phyloP scores from a whole-genome alignment of 2,329 filamentous ascomycete species.

The Ascochyta clinopodiicola region DNA sequence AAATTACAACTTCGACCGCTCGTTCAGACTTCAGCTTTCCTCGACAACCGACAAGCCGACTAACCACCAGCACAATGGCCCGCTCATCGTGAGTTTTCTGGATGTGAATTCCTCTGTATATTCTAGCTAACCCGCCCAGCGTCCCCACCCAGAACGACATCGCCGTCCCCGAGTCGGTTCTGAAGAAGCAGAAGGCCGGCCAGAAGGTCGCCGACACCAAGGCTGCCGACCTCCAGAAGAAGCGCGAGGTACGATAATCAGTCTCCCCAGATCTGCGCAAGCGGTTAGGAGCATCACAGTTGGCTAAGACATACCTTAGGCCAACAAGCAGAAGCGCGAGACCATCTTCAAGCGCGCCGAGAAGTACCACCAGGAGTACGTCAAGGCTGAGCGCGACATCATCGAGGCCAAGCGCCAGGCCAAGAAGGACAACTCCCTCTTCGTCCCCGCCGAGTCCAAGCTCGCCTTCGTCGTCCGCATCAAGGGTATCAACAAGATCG shows the following conservation, averaged over 20 bases:
- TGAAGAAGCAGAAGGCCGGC: conserved; percentile 99
- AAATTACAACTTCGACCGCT: not conserved
- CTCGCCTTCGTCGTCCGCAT: conserved; percentile 98
- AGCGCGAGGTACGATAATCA: conserved; percentile 87
- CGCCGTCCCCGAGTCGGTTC: conserved; percentile 97
- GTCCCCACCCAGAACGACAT: conserved; percentile 95
- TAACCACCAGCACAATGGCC: conserved; percentile 49
- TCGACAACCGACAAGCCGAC: conserved; percentile 39
- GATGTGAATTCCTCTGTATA: not conserved
- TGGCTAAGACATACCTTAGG: conserved; percentile 64
- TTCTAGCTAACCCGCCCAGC: conserved; percentile 50
- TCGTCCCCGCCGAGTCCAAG: conserved; percentile 94
- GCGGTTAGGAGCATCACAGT: conserved; percentile 48
- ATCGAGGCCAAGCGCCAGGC: conserved; percentile 88
- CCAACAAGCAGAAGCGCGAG: conserved; percentile 97
- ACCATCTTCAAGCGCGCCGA: conserved; percentile 99
- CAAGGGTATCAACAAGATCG: conserved; percentile 99
- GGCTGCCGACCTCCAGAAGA: conserved; percentile 79
- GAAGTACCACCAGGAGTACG: conserved; percentile 99
- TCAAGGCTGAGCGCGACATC: conserved; percentile 95
- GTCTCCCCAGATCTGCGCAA: conserved; percentile 45
- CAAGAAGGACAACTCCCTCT: conserved; percentile 92
- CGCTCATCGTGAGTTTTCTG: conserved; percentile 40
- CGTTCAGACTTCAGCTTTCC: conserved; percentile 32
- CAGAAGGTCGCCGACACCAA: conserved; percentile 96